phyloP scores from a whole-genome alignment of 306 rosid species.

The Neltuma alba region DNA sequence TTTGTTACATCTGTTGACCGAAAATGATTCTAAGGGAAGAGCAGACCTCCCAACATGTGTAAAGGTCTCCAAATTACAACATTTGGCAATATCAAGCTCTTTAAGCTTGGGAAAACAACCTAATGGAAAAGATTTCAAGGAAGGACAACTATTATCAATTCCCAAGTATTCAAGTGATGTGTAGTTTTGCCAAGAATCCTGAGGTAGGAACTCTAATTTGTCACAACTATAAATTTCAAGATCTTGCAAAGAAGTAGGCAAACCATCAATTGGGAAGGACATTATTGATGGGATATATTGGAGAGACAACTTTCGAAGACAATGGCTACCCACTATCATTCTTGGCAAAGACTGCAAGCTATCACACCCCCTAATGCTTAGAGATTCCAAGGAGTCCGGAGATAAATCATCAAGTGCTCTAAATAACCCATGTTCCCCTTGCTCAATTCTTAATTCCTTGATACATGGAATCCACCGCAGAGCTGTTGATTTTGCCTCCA shows the following conservation, averaged over 20 bases:
- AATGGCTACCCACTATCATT: not conserved
- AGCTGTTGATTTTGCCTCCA: no score
- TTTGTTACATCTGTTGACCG: fast-evolving
- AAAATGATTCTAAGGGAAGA: not conserved
- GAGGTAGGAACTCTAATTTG: not conserved
- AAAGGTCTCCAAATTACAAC: not conserved
- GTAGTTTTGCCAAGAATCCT: not conserved
- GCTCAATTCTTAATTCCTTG: not conserved
- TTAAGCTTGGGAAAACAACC: not conserved
- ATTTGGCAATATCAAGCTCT: fast-evolving
- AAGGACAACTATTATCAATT: not conserved
- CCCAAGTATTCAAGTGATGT: not conserved
- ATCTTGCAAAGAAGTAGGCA: not conserved
- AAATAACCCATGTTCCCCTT: not conserved
- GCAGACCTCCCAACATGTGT: not conserved
- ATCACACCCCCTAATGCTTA: not conserved
- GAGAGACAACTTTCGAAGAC: not conserved
- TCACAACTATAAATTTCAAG: not conserved
- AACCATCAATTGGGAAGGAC: not conserved
- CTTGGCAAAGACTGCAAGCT: not conserved
- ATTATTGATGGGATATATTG: not conserved
- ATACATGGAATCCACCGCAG: not conserved
- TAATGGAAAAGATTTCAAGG: not conserved
- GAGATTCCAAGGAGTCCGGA: not conserved
- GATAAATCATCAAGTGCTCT: not conserved